These are phyloP conservation scores for Marasmius oreades DNA, from an alignment of 1,284 basidiomycete species.

Conservation along the genomic window DNA sequence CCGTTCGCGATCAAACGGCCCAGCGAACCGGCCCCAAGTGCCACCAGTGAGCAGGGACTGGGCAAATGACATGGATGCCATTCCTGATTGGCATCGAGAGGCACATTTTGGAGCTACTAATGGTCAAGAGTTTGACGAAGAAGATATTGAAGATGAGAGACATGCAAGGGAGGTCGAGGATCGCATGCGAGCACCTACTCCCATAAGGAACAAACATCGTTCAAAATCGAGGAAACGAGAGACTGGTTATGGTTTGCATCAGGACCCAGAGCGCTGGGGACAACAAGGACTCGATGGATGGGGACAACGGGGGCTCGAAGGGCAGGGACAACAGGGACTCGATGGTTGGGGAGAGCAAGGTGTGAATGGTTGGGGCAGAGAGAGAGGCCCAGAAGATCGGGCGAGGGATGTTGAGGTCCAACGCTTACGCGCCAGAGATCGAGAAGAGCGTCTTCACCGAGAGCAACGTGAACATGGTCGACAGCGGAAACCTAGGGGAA, in stretches of 20 bases:
- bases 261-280: too few species aligned
- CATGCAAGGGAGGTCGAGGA: not conserved
- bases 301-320: too few species aligned
- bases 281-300: too few species aligned
- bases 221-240: not conserved
- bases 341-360: too few species aligned
- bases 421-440: not conserved
- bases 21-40: not conserved
- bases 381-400: not conserved
- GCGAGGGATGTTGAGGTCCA: not conserved
- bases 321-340: too few species aligned
- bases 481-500: not conserved
- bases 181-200: not conserved
- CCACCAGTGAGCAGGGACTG: too few species aligned
- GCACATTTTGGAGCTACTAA: not conserved
- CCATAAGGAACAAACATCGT: not conserved
- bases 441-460: not conserved
- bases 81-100: not conserved
- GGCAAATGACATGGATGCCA: not conserved
- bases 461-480: not conserved
- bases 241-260: not conserved
- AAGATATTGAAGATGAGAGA: not conserved
- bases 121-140: too few species aligned
- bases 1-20: not conserved
- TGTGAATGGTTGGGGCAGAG: not conserved